Evolutionary conservation across 768 basidiomycete genomes (phyloP).

Genomic region (Russula vinacea): DNA sequence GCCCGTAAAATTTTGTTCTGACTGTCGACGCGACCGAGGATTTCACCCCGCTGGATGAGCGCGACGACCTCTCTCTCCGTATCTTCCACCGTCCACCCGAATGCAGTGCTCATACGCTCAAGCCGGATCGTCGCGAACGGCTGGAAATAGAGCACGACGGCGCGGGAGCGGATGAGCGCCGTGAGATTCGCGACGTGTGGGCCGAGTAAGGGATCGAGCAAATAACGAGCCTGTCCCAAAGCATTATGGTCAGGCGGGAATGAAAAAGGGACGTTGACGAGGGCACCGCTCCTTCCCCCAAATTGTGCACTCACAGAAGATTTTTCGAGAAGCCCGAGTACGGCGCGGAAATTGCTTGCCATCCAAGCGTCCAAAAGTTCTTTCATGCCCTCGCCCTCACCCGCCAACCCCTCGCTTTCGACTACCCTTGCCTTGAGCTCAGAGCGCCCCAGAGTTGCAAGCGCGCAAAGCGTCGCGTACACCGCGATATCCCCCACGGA

Average conservation of each 20-base stretch:
- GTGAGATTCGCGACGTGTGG: slow-evolving; percentile 64
- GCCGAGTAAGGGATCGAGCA: slow-evolving; percentile 72
- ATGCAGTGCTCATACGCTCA: slow-evolving; percentile 79
- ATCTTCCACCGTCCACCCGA: slow-evolving; percentile 74
- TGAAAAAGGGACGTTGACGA: not conserved
- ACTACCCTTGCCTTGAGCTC: slow-evolving; percentile 72
- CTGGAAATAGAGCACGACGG: slow-evolving; percentile 84
- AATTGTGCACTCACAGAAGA: slow-evolving; percentile 53
- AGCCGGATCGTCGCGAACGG: slow-evolving; percentile 84
- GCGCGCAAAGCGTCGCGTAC: slow-evolving; percentile 79
- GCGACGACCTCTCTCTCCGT: slow-evolving; percentile 70
- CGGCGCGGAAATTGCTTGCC: slow-evolving; percentile 79
- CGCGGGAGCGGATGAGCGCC: slow-evolving; percentile 67
- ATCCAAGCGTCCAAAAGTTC: slow-evolving; percentile 86
- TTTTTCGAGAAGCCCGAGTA: slow-evolving; percentile 67
- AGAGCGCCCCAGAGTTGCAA: slow-evolving; percentile 70
- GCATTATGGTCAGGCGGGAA: not conserved
- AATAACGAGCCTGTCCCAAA: slow-evolving; percentile 62
- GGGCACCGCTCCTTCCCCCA: too few species aligned
- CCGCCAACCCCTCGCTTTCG: slow-evolving; percentile 24
- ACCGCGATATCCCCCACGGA: slow-evolving; percentile 82
- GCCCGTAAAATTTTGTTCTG: slow-evolving; percentile 88
- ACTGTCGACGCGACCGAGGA: slow-evolving; percentile 83
- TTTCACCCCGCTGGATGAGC: slow-evolving; percentile 73
- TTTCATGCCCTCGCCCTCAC: slow-evolving; percentile 40